phyloP scores from a whole-genome alignment of 225 moss, liverwort and hornwort genomes.

The Marchantia polymorpha region DNA sequence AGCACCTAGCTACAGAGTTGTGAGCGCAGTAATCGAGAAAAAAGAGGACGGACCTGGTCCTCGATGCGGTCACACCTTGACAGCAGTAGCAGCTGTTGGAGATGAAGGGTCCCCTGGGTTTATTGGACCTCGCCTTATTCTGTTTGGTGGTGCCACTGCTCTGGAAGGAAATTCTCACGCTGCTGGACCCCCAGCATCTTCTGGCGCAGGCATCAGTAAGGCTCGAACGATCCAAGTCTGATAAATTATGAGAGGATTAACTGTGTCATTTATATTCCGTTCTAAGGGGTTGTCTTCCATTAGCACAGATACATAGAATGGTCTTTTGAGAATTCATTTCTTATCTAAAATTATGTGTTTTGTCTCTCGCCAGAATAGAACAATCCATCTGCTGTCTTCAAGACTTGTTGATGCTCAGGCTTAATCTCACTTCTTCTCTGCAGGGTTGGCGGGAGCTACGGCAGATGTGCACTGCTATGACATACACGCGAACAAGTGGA shows the following conservation, averaged over 20 bases:
- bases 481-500: constrained; percentile 73
- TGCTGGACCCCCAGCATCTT: constrained; percentile 60
- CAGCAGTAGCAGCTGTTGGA: constrained; percentile 74
- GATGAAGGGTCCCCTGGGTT: constrained; percentile 73
- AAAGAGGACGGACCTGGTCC: constrained; percentile 83
- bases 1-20: constrained; percentile 60
- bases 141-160: constrained; percentile 85
- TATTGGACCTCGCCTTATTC: constrained; percentile 77
- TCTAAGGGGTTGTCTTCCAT: neutral
- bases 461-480: constrained; percentile 97
- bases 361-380: neutral
- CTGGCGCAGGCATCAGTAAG: constrained; percentile 84
- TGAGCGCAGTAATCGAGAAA: constrained; percentile 58
- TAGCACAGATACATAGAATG: too few species aligned
- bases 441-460: constrained; percentile 94
- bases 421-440: neutral
- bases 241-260: too few species aligned
- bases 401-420: constrained; percentile 11
- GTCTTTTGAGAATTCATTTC: too few species aligned
- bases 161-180: constrained; percentile 68
- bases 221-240: constrained; percentile 2
- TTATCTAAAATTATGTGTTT: too few species aligned
- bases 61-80: constrained; percentile 80
- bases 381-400: neutral
- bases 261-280: too few species aligned